Evolutionary conservation across 805 yeast species (phyloP).

Genomic region (Suhomyces sp.): DNA sequence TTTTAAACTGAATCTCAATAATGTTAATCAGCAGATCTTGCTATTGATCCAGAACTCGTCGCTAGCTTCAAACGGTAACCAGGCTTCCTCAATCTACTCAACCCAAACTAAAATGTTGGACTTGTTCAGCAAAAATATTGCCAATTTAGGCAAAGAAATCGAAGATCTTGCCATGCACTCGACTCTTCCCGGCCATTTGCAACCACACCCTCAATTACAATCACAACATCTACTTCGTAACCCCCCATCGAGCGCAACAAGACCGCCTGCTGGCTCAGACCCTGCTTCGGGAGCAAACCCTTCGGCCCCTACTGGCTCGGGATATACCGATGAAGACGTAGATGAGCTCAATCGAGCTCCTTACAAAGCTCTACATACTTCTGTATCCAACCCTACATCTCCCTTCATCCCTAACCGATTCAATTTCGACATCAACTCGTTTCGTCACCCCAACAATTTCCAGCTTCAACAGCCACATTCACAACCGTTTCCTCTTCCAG

Average conservation of each 20-base stretch:
- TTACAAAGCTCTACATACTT: conserved; percentile 8
- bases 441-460: not conserved
- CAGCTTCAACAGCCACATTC: conserved; percentile 1
- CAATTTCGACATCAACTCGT: conserved; percentile 17
- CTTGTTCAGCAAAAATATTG: conserved; percentile 18
- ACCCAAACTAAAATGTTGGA: conserved; percentile 16
- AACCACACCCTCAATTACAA: conserved; percentile 1
- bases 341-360: conserved; percentile 5
- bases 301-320: not conserved
- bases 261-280: not conserved
- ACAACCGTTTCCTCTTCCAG: not conserved
- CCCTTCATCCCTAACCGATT: conserved; percentile 17
- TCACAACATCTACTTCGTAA: conserved; percentile 1
- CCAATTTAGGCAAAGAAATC: conserved; percentile 20
- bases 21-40: conserved; percentile 12
- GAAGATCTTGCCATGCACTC: conserved; percentile 13
- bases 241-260: not conserved
- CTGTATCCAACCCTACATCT: conserved; percentile 16
- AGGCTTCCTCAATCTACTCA: not conserved
- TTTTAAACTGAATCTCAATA: conserved; percentile 12
- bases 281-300: not conserved
- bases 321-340: conserved; percentile 2
- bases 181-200: not conserved
- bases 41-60: conserved; percentile 7
- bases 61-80: not conserved